phyloP scores from a whole-genome alignment of 2,329 filamentous ascomycete genomes.

The Sporothrix pseudoabietina region DNA sequence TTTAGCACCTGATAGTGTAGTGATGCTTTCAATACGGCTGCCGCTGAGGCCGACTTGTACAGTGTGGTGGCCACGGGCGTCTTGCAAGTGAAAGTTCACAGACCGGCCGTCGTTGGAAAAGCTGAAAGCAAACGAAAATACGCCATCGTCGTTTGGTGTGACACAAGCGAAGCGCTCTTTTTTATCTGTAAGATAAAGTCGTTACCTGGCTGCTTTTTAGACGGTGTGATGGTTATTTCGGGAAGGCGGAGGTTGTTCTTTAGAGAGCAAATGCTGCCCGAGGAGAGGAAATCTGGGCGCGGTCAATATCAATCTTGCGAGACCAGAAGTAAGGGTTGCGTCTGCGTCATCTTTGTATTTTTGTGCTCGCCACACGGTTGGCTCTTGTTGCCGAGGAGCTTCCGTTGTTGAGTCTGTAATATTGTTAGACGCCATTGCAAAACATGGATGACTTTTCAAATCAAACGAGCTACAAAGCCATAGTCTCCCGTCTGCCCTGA shows the following conservation, averaged over 20 bases:
- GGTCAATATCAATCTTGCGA: too few species aligned
- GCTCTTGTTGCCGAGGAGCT: too few species aligned
- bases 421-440: too few species aligned
- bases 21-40: not conserved
- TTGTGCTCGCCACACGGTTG: too few species aligned
- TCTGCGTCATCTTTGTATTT: too few species aligned
- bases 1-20: not conserved
- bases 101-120: not conserved
- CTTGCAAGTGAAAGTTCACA: not conserved
- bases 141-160: not conserved
- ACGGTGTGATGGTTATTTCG: not conserved
- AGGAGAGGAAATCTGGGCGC: too few species aligned
- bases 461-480: too few species aligned
- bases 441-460: too few species aligned
- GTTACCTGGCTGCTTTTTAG: not conserved
- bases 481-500: too few species aligned
- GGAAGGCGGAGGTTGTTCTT: not conserved
- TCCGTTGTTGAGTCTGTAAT: too few species aligned
- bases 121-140: not conserved
- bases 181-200: not conserved
- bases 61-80: not conserved
- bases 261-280: too few species aligned
- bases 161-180: not conserved
- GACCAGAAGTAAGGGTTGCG: too few species aligned
- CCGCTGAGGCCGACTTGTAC: not conserved